These are phyloP conservation scores for Zalaria sp. DNA, from an alignment of 2,329 filamentous ascomycete genomes.

Conservation along the genomic window DNA sequence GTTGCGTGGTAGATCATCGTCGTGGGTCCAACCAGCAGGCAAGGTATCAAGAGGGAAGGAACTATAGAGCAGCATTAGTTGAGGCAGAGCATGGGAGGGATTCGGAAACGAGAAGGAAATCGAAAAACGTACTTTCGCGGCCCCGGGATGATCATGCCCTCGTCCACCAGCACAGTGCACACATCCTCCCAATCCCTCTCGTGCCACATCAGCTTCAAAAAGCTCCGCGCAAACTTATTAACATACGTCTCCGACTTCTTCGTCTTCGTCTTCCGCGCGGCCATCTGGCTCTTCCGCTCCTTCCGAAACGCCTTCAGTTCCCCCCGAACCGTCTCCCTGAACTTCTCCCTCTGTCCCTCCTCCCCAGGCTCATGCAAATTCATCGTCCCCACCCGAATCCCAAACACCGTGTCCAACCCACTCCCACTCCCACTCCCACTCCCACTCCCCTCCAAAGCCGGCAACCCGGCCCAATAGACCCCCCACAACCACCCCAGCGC, in stretches of 20 bases:
- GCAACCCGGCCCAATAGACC: slow-evolving; percentile 61
- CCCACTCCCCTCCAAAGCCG: slow-evolving; percentile 12
- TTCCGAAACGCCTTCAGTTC: no score
- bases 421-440: slow-evolving; percentile 8
- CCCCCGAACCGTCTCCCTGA: background rate
- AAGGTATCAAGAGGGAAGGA: no score
- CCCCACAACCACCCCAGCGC: slow-evolving; percentile 78
- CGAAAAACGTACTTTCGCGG: slow-evolving; percentile 16
- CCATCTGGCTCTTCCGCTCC: background rate
- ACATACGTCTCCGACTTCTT: background rate
- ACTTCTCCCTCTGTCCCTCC: background rate
- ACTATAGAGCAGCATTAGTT: no score
- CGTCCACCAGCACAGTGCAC: slow-evolving; percentile 17
- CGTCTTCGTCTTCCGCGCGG: background rate
- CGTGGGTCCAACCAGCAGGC: no score
- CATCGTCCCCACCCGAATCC: slow-evolving; percentile 5
- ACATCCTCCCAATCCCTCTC: slow-evolving; percentile 1
- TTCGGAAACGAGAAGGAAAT: no score
- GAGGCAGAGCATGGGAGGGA: no score
- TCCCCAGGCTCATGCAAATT: background rate
- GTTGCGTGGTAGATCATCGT: background rate
- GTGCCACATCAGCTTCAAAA: no score
- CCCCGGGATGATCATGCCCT: slow-evolving; percentile 22
- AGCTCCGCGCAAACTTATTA: background rate
- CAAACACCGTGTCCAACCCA: slow-evolving; percentile 6